Base-by-base conservation (phyloP, 2,329 filamentous ascomycete genomes). In the Fusarium guadeloupense region DNA sequence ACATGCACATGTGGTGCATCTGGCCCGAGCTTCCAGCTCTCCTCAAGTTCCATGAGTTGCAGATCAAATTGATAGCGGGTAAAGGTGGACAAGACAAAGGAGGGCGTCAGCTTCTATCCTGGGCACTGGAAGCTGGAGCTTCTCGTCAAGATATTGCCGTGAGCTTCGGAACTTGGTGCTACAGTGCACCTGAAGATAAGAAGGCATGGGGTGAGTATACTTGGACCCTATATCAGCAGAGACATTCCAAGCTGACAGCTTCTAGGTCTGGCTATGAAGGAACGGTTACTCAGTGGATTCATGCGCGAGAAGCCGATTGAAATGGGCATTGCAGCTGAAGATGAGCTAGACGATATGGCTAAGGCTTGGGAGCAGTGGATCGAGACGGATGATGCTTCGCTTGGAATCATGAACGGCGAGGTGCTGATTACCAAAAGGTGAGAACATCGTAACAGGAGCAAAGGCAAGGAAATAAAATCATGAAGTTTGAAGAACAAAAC, bases 131-230 rank as follows among this genome's bases (percentile, higher is more conserved):
- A 25, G 69, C 70, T 3, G 72, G 70, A 1, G 63, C 46, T 9
- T 39, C 53, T 7, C 60, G 71, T 8, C 53, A 63, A 16, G 50
- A 71, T 6, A 62, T 73, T 7, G 44, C 51, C 10, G 43, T 66
- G 9, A 70, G 63, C 31, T 73, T 69, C 16, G 68, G 71, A 1
- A 73, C 71, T 1, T 74, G 71, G 72, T 72, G 67, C 28, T 72
- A 71, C 23, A 71, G 71, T 41, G 35, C 55, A 7, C 55, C 53
- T 2, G 60, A 62, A 0, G 72, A 73, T 34, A 66, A 62, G 30
- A 43, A 46, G 14, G 53, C 62, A 3, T 73, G 71, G 72, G 65
- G 72, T 71, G 34, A 66, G 69, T 61, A 6, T 4, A 6, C 3
- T 4, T 16, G 3, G 7, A 16, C 2, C 3, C 4, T 6, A 2